These are phyloP conservation scores for Gymnopilus junonius DNA, from an alignment of 768 basidiomycete genomes.

Conservation along the genomic window DNA sequence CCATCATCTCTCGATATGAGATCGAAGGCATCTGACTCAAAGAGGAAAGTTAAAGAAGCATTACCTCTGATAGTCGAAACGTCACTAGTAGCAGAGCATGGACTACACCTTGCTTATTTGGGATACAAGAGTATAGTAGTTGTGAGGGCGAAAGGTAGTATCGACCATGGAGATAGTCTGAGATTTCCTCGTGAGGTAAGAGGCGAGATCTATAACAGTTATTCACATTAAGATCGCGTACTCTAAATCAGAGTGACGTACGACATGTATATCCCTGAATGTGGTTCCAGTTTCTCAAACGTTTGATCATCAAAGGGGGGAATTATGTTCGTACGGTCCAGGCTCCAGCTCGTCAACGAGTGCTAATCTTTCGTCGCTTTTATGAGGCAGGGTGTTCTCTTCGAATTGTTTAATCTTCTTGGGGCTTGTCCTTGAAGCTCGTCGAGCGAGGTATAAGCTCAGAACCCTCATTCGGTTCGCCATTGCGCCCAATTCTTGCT, in stretches of 20 bases:
- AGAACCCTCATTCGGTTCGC: slow-evolving; percentile 14
- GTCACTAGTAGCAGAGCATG: too few relatives aligned
- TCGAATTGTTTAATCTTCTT: slow-evolving; percentile 6
- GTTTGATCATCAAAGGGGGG: slow-evolving; percentile 73
- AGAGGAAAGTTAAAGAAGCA: too few relatives aligned
- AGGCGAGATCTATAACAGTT: slow-evolving; percentile 62
- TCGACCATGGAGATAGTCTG: slow-evolving; percentile 80
- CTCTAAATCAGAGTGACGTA: slow-evolving; percentile 45
- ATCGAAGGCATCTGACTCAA: slow-evolving; percentile 74
- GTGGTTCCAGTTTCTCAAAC: slow-evolving; percentile 85
- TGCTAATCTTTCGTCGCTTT: slow-evolving; percentile 65
- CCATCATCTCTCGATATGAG: slow-evolving; percentile 55
- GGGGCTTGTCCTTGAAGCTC: slow-evolving; percentile 43
- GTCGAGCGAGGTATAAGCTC: slow-evolving; percentile 25
- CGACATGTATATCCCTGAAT: slow-evolving; percentile 86
- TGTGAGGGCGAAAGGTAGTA: slow-evolving; percentile 89
- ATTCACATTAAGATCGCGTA: not conserved
- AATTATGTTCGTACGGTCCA: slow-evolving; percentile 78
- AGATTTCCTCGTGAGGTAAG: slow-evolving; percentile 76
- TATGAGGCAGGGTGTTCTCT: slow-evolving; percentile 15
- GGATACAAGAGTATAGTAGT: slow-evolving; percentile 85
- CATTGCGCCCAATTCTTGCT: slow-evolving; percentile 35
- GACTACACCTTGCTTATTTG: slow-evolving; percentile 81
- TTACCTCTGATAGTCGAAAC: too few relatives aligned
- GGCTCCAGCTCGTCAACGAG: slow-evolving; percentile 77